Base-by-base conservation (phyloP, 1,284 basidiomycete species). In the Boletus sp. region DNA sequence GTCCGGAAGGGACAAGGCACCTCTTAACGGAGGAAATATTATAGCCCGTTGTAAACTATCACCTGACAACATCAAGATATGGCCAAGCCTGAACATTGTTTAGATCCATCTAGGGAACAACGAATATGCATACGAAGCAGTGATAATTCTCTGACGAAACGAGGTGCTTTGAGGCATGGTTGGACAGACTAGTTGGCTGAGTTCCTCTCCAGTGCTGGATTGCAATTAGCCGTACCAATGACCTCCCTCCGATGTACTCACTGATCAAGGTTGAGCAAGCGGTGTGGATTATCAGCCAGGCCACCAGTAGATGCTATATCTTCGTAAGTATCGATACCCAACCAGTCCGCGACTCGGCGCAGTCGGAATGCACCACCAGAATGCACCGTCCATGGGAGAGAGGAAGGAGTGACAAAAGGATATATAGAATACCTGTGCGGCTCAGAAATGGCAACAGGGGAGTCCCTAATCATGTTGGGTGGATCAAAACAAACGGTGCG, bases 331-430 rank as follows among this genome's bases (percentile, higher is more conserved):
- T 63, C 54, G 13, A 65, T 48, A 22, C 66, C 67, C 25, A 82
- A 69, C 80, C 80, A 84, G 56, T 82, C 76, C 14, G 73, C 74
- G 19, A 86, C 76, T 44, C 74, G 74, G 39, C 83, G 75, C 29
- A 84, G 59, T 43, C 86, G 73, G 57, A 83, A 84, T 27, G 74
- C 67, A 43, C 72, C 69, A 20, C 69, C 68, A 3, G 69, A 57
- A 35, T 66, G 68, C 52, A 74, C 66, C 25, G 68, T 73, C 72
- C 77, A 79, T 8, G 77, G 74, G 25, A 77, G 58, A 10, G 73
- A 57, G 13, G 71, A 73, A 19, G 76, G 69, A 3, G 77, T 68
- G 8, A 78, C 55, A 58, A 85, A 85, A 1, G 84, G 86, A 62
- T 81, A 88, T 29, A 85, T 52, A 7, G 81, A 74, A 60, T 85